Percentiles rank a stretch among this genome's conserved stretches.
Evolutionary conservation across 192 early-diverging fungal species (phyloP).

Genomic region (Spizellomyces punctatus): DNA sequence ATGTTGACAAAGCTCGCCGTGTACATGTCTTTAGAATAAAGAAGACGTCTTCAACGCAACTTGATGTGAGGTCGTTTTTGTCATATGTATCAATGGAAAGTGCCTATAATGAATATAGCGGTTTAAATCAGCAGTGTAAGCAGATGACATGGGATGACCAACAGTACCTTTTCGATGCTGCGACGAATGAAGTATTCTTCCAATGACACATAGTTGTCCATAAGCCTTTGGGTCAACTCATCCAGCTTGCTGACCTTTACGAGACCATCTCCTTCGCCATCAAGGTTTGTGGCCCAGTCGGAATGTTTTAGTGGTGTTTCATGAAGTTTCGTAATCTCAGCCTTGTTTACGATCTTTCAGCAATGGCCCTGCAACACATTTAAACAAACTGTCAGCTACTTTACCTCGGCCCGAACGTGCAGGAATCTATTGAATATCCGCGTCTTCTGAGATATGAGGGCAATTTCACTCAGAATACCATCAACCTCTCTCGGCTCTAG

Average conservation of each 20-base stretch:
- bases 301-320: constrained; percentile 11
- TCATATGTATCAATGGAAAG: constrained; percentile 63
- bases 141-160: constrained; percentile 12
- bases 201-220: constrained; percentile 69
- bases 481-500: constrained; percentile 80
- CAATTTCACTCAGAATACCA: constrained; percentile 76
- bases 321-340: constrained; percentile 43
- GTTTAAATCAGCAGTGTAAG: background rate
- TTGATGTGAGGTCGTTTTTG: constrained; percentile 36
- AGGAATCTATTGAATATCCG: constrained; percentile 83
- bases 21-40: constrained; percentile 83
- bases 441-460: constrained; percentile 77
- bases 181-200: constrained; percentile 76
- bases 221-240: constrained; percentile 61
- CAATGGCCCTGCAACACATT: background rate
- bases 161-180: constrained; percentile 70
- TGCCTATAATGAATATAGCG: constrained; percentile 45
- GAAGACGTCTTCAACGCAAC: constrained; percentile 91
- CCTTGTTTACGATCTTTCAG: constrained; percentile 9
- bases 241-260: constrained; percentile 59
- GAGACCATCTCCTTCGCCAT: constrained; percentile 58
- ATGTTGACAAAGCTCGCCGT: constrained; percentile 71
- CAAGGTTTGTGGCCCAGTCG: constrained; percentile 13
- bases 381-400: no score
- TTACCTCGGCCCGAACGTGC: constrained; percentile 70